Base-by-base conservation (phyloP, 1,284 basidiomycete species). In the Cutaneotrichosporon spelunceum region DNA sequence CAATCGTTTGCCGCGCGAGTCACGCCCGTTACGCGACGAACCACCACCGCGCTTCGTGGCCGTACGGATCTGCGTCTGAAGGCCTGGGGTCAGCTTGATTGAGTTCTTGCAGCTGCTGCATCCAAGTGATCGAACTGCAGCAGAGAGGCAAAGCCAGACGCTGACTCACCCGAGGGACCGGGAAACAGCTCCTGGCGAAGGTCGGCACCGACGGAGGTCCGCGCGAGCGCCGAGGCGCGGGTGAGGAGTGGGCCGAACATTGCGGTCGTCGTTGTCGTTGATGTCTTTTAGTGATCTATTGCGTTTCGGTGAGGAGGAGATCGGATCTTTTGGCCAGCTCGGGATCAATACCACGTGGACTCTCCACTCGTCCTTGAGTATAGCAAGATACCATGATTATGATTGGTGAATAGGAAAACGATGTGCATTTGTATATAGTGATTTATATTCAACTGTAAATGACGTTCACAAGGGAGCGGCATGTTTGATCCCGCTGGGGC, bases 31-130 rank as follows among this genome's bases (percentile, higher is more conserved):
- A 76, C 88, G 87, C 5, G 93, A 88, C 27, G 88, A 90, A 57
- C 93, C 93, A 73, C 93, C 93, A 58, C 92, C 93, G 57, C 91
- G 87, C 80, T 97, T 97, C 59, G 94, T 96, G 49, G 93, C 91
- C 24, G 89, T 94, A 77, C 93, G 87, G 59, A 94, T 82, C 61
- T 93, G 86, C 5, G 67, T 60, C 42, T 68, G 64, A 33, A 67
- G 58, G 48, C 60, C 68, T 70, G 66, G 1, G 4, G 57, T 68
- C 33, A 60, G 58, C 53, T n/a, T 34, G 29, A 26, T 23, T 11
- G 9, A 5, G 30, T 33, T 14, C 13, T 53, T 45, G 16, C 2
- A 29, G 8, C 14, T 47, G 45, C 45, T 47, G 21, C 8, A 24
- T 23, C n/a, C 26, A 6, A 21, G 8, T 52, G 8, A 4, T 52